Evolutionary conservation across 371 early-diverging fungal species (phyloP), one percentile per base, ranked within the genome.

Genomic region (Globomyces sp.): DNA sequence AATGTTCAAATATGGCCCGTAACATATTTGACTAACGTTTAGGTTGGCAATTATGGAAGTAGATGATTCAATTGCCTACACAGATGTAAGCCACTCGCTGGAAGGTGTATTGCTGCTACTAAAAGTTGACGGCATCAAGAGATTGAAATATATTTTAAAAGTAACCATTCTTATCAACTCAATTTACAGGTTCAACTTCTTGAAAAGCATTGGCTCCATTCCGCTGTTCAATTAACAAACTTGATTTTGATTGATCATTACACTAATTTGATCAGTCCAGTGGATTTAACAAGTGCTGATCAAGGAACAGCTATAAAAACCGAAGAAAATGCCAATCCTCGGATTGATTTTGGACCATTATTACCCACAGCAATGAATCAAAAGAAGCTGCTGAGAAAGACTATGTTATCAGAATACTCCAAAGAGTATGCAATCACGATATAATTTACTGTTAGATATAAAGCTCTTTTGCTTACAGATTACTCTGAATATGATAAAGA

Each of bases 141-240:
- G 42, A 37, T 37, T 63, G n/a, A 37, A 63, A 24, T 40, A 63
- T n/a, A 34, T 43, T 37, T 11, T 43, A 41, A 37, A 43, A 10
- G 41, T 24, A 24, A 24, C 24, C 24, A 24, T 24, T 24, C 24
- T 24, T 24, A 24, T 24, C 24, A 24, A 24, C 24, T 24, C 24
- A 24, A 24, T 24, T 24, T 24, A 24, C 24, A 24, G 24, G 24
- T 63, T 36, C 82, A 82, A 65, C 11, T 72, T 0, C 47, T 77
- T 3, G 82, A 82, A 48, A 82, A 74, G 48, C 69, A 65, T 50
- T 78, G 74, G 76, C 55, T 67, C n/a, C 73, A 73, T 71, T 77
- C 67, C 3, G 74, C 77, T 1, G 76, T 69, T 0, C 78, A 82
- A 66, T 50, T 76, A 34, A 73, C 77, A 41, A 59, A 70, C 51